These are phyloP conservation scores for Rosa rugosa DNA, from an alignment of 306 rosid species.

Conservation along the genomic window DNA sequence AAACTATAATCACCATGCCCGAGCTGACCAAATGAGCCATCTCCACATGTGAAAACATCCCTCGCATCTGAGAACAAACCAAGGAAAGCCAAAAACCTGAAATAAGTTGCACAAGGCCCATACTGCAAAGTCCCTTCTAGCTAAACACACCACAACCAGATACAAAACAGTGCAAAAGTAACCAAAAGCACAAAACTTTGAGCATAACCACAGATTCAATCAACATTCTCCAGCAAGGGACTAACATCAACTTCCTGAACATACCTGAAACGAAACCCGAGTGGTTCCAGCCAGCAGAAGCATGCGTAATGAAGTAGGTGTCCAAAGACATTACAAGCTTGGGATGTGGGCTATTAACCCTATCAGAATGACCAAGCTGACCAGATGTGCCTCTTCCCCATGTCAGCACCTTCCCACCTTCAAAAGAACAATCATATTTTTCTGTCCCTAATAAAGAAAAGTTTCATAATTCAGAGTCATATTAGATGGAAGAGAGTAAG, in stretches of 20 bases:
- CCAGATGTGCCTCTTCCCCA: conserved; percentile 95
- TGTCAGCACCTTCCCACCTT: conserved; percentile 72
- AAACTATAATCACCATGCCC: conserved; percentile 76
- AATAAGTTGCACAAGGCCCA: conserved; percentile 2
- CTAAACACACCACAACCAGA: background rate
- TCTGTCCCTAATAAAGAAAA: background rate
- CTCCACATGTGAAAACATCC: conserved; percentile 74
- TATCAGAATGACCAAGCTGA: conserved; percentile 72
- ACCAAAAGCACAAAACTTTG: background rate
- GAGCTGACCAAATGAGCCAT: conserved; percentile 96
- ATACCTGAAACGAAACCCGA: conserved; percentile 92
- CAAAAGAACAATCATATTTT: background rate
- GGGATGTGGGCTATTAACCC: conserved; percentile 47
- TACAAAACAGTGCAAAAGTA: background rate
- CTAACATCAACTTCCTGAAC: background rate
- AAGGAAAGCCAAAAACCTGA: background rate
- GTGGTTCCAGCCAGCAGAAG: conserved; percentile 96
- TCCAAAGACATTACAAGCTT: conserved; percentile 55
- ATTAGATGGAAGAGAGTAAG: background rate
- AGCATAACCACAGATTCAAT: background rate
- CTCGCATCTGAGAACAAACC: conserved; percentile 53
- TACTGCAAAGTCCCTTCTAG: background rate
- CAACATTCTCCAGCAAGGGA: background rate
- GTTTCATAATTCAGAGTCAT: background rate
- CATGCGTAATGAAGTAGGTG: conserved; percentile 45